A percentile compares a stretch with the other conserved stretches of the same genome.
Conservation (phyloP, 768 basidiomycete genomes). For the Pleurotus cornucopiae region DNA sequence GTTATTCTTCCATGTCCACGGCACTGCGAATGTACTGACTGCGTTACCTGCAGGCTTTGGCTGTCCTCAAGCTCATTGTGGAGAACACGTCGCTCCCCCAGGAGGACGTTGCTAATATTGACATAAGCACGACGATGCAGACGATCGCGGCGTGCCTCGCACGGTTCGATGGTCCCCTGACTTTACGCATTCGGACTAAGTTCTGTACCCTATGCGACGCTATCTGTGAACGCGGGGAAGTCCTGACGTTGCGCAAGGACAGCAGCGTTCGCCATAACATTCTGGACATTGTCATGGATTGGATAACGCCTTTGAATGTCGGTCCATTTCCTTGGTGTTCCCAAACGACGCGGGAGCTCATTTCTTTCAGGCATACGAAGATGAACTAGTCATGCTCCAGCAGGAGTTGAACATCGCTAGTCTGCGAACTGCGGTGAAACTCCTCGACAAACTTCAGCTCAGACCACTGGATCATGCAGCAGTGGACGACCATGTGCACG, state of each 20-base stretch:
- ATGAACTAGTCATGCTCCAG: slow-evolving; percentile 32
- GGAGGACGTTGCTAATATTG: slow-evolving; percentile 59
- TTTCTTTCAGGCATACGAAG: slow-evolving; percentile 27
- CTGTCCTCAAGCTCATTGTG: slow-evolving; percentile 73
- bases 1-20: slow-evolving; percentile 26
- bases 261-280: slow-evolving; percentile 62
- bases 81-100: slow-evolving; percentile 59
- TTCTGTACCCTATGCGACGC: slow-evolving; percentile 72
- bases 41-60: slow-evolving; percentile 51
- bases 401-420: slow-evolving; percentile 72
- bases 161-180: slow-evolving; percentile 48
- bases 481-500: slow-evolving; percentile 63
- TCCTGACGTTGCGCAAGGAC: slow-evolving; percentile 64
- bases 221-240: slow-evolving; percentile 58
- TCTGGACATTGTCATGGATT: slow-evolving; percentile 74
- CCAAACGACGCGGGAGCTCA: neutral
- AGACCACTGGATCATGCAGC: slow-evolving; percentile 47
- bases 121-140: slow-evolving; percentile 57
- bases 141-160: slow-evolving; percentile 63
- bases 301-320: slow-evolving; percentile 60
- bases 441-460: slow-evolving; percentile 73
- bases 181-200: slow-evolving; percentile 66
- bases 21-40: neutral
- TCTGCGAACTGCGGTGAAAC: slow-evolving; percentile 67
- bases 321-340: slow-evolving; percentile 16